Conservation (phyloP, 176 grass and related monocot genomes). For the Canna indica region DNA sequence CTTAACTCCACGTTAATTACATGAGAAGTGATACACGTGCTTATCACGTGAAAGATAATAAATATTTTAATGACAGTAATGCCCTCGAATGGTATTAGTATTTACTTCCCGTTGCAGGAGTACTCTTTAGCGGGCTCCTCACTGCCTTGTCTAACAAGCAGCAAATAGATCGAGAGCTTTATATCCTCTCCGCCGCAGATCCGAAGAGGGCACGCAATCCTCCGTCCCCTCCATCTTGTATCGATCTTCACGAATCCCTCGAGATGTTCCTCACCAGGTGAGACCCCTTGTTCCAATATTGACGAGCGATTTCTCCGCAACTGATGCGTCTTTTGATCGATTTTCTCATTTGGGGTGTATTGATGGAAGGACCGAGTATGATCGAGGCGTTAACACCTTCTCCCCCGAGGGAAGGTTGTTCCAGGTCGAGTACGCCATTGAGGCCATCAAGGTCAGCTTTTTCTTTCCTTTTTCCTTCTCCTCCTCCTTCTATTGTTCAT, state of each 20-base stretch:
- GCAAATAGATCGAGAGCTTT: not conserved
- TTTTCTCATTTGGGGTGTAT: not conserved
- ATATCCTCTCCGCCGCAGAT: too few species aligned
- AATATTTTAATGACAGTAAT: too few species aligned
- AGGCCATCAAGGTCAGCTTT: constrained; percentile 77
- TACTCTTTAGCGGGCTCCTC: not conserved
- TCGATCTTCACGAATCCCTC: not conserved
- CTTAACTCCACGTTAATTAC: too few species aligned
- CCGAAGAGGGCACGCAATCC: too few species aligned
- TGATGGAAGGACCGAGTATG: constrained; percentile 63
- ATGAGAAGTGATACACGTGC: not conserved
- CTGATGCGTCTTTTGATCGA: not conserved
- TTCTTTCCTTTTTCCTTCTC: not conserved
- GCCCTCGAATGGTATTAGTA: not conserved
- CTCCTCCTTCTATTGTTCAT: not conserved
- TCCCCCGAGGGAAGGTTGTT: constrained; percentile 84
- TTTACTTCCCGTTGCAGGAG: not conserved
- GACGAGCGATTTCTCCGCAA: not conserved
- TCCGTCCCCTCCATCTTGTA: too few species aligned
- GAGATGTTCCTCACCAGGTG: constrained; percentile 96
- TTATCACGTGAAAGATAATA: not conserved
- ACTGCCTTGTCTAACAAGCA: not conserved
- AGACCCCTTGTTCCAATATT: not conserved
- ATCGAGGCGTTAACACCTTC: constrained; percentile 85
- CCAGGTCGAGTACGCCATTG: constrained; percentile 97